Percentiles rank a stretch among this genome's conserved stretches.
These are phyloP conservation scores for Lactarius evosmus DNA, from an alignment of 768 basidiomycete genomes.

Conservation along the genomic window DNA sequence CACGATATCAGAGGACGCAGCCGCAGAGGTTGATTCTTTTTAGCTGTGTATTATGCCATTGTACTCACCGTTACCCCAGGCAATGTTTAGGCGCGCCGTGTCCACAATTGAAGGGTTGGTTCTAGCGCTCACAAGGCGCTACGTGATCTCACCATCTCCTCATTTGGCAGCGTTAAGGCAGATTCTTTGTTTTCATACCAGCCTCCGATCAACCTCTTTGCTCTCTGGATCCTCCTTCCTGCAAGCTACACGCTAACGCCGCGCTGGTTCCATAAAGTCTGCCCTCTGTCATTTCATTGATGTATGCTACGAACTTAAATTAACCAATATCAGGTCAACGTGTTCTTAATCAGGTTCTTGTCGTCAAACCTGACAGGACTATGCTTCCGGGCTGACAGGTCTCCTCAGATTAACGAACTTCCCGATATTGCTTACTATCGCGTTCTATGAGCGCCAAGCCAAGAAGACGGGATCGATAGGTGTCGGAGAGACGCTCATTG, in stretches of 20 bases:
- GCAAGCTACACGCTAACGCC: slow-evolving; percentile 81
- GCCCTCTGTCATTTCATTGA: slow-evolving; percentile 18
- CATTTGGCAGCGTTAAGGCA: slow-evolving; percentile 66
- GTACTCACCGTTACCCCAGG: slow-evolving; percentile 42
- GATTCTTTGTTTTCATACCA: slow-evolving; percentile 94
- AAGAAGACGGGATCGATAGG: slow-evolving; percentile 61
- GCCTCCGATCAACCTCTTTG: slow-evolving; percentile 87
- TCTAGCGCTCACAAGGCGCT: not conserved
- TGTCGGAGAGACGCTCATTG: slow-evolving; percentile 69
- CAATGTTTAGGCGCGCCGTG: slow-evolving; percentile 93
- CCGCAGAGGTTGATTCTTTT: slow-evolving; percentile 63
- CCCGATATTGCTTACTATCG: slow-evolving; percentile 75
- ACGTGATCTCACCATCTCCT: not conserved
- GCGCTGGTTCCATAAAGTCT: slow-evolving; percentile 96
- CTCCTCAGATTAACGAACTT: slow-evolving; percentile 68
- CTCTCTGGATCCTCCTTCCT: slow-evolving; percentile 83
- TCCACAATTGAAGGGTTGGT: slow-evolving; percentile 88
- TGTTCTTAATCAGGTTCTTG: slow-evolving; percentile 75
- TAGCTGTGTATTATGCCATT: not conserved
- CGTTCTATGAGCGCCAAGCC: slow-evolving; percentile 82
- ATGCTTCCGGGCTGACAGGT: slow-evolving; percentile 2
- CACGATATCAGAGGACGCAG: slow-evolving; percentile 88
- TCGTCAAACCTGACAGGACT: slow-evolving; percentile 1
- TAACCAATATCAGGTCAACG: slow-evolving; percentile 60
- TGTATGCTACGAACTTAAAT: slow-evolving; percentile 16